A percentile compares a stretch with the other conserved stretches of the same genome.
Evolutionary conservation across 768 basidiomycete genomes (phyloP).

Genomic region (Calocybe indica): DNA sequence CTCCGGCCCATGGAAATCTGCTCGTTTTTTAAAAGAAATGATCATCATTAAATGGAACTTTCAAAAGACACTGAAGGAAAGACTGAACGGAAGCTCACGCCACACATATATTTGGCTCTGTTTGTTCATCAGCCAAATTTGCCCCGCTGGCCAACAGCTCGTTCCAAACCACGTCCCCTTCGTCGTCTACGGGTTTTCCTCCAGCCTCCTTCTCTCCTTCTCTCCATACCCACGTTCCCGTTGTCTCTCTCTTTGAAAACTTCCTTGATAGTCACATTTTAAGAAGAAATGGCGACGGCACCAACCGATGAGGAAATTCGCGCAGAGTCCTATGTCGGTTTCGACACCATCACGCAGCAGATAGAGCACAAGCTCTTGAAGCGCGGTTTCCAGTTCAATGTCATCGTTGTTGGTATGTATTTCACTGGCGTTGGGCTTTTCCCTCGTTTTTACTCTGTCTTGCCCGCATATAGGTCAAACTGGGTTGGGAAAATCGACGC

Average conservation of each 20-base stretch:
- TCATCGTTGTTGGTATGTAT: conserved; percentile 88
- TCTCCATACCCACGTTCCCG: background rate
- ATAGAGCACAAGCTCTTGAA: conserved; percentile 99
- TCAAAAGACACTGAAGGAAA: too few species aligned
- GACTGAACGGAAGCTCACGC: too few species aligned
- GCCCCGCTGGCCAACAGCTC: too few species aligned
- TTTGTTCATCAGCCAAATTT: too few species aligned
- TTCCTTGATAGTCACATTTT: background rate
- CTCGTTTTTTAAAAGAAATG: too few species aligned
- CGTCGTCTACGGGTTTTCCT: too few species aligned
- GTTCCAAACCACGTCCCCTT: too few species aligned
- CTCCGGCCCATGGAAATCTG: too few species aligned
- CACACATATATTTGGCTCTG: too few species aligned
- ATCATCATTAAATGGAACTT: too few species aligned
- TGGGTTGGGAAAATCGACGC: conserved; percentile 95
- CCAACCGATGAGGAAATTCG: conserved; percentile 61
- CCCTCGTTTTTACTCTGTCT: conserved; percentile 1
- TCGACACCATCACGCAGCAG: conserved; percentile 95
- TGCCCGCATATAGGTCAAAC: conserved; percentile 69
- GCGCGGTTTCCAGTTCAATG: conserved; percentile 99
- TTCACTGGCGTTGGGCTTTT: background rate
- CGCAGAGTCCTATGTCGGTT: conserved; percentile 92
- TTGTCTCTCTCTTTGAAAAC: conserved; percentile 1
- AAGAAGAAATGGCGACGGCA: conserved; percentile 30
- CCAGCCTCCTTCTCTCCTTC: too few species aligned